A percentile compares a stretch with the other conserved stretches of the same genome.
Evolutionary conservation across 2,329 filamentous ascomycete genomes (phyloP).

Genomic region (Aspergillus hiratsukae): DNA sequence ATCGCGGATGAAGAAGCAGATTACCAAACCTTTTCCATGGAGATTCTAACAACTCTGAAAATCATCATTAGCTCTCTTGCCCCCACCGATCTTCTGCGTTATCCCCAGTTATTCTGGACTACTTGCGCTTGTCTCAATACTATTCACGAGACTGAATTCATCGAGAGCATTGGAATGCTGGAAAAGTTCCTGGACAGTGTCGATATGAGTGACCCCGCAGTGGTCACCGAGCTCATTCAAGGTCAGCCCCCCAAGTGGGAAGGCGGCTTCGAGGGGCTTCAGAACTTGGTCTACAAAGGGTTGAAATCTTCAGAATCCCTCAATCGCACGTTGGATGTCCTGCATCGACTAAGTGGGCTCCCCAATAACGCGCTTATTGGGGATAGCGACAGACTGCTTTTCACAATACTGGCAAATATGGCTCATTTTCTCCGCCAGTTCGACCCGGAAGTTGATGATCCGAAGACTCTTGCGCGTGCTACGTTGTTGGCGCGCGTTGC

Average conservation of each 20-base stretch:
- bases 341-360: conserved; percentile 73
- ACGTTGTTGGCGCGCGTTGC: conserved; percentile 67
- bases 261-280: conserved; percentile 78
- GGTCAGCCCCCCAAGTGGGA: conserved; percentile 85
- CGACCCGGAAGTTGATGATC: conserved; percentile 58
- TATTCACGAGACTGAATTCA: conserved; percentile 91
- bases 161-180: conserved; percentile 87
- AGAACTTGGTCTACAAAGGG: conserved; percentile 84
- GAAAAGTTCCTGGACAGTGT: conserved; percentile 80
- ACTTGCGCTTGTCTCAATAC: conserved; percentile 94
- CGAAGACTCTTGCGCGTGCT: conserved; percentile 58
- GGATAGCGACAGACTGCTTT: conserved; percentile 74
- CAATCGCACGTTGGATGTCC: conserved; percentile 68
- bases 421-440: conserved; percentile 78
- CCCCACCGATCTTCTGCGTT: conserved; percentile 73
- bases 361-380: conserved; percentile 79
- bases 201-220: conserved; percentile 66
- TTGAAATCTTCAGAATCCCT: conserved; percentile 80
- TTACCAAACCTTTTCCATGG: conserved; percentile 96
- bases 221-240: conserved; percentile 68
- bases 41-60: conserved; percentile 90
- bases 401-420: conserved; percentile 84
- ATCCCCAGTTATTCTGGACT: conserved; percentile 96
- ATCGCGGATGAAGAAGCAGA: conserved; percentile 92
- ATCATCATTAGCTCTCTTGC: conserved; percentile 84